Evolutionary conservation across 176 grass and related monocot species (phyloP).

Genomic region (Zoysia japonica): DNA sequence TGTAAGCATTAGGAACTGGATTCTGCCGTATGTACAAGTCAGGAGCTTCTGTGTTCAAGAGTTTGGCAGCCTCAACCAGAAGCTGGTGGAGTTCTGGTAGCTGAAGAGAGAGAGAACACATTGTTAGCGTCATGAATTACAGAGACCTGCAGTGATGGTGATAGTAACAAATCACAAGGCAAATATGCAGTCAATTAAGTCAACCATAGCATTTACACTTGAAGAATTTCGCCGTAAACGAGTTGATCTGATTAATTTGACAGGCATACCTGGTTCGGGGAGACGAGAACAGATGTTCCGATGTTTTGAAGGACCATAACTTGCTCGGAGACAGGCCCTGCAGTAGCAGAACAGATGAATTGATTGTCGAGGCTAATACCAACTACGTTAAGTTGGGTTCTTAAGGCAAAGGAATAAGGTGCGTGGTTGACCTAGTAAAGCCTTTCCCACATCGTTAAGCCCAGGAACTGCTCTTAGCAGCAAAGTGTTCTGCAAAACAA

Average conservation of each 20-base stretch:
- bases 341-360: conserved; percentile 5
- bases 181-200: background rate
- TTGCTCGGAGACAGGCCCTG: conserved; percentile 76
- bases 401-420: background rate
- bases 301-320: conserved; percentile 99
- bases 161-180: conserved; percentile 1
- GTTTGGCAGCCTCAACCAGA: conserved; percentile 60
- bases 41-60: conserved; percentile 78
- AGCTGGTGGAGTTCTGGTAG: conserved; percentile 69
- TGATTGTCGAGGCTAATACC: background rate
- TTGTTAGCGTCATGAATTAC: background rate
- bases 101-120: conserved; percentile 38
- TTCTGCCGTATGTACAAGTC: conserved; percentile 92
- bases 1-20: conserved; percentile 88
- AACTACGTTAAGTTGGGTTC: background rate
- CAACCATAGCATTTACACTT: background rate
- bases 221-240: background rate
- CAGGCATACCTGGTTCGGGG: conserved; percentile 72
- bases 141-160: background rate
- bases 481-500: conserved; percentile 72
- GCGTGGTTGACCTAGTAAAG: conserved; percentile 63
- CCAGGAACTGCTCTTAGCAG: conserved; percentile 78
- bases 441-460: conserved; percentile 81
- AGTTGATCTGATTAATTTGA: background rate
- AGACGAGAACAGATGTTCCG: conserved; percentile 84